phyloP scores from a whole-genome alignment of 768 basidiomycete species.

The Phanerodontia chrysosporium region DNA sequence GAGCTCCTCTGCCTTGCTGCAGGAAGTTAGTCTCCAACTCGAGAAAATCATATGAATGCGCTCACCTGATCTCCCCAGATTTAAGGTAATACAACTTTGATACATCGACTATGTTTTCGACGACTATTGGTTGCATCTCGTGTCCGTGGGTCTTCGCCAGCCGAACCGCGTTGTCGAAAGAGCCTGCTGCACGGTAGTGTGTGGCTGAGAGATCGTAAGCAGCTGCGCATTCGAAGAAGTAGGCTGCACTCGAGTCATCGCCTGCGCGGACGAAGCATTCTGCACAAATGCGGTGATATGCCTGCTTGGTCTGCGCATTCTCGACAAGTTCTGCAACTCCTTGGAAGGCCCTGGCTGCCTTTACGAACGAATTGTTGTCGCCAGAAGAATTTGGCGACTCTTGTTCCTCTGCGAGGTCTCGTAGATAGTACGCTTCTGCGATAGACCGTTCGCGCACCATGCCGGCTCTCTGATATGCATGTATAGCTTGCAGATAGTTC shows the following conservation, averaged over 20 bases:
- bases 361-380: too few species aligned
- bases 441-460: slow-evolving; percentile 38
- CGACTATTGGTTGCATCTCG: slow-evolving; percentile 27
- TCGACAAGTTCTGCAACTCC: too few species aligned
- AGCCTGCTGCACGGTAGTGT: slow-evolving; percentile 40
- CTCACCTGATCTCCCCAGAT: neutral
- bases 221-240: slow-evolving; percentile 35
- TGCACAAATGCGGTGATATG: slow-evolving; percentile 8
- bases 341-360: too few species aligned
- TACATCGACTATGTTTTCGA: neutral
- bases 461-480: slow-evolving; percentile 47
- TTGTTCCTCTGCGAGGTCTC: slow-evolving; percentile 48
- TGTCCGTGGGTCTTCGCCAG: slow-evolving; percentile 33
- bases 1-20: slow-evolving; percentile 41
- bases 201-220: slow-evolving; percentile 41
- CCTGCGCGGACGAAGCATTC: slow-evolving; percentile 23
- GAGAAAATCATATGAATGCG: too few species aligned
- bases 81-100: neutral
- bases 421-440: slow-evolving; percentile 49
- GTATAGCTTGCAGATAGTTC: slow-evolving; percentile 49
- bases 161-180: slow-evolving; percentile 50
- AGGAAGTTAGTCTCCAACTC: neutral
- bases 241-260: slow-evolving; percentile 37
- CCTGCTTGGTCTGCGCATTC: neutral
- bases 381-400: too few species aligned